These are phyloP conservation scores for Oleoguttula mirabilis DNA, from an alignment of 495 filamentous ascomycete genomes.

Conservation along the genomic window DNA sequence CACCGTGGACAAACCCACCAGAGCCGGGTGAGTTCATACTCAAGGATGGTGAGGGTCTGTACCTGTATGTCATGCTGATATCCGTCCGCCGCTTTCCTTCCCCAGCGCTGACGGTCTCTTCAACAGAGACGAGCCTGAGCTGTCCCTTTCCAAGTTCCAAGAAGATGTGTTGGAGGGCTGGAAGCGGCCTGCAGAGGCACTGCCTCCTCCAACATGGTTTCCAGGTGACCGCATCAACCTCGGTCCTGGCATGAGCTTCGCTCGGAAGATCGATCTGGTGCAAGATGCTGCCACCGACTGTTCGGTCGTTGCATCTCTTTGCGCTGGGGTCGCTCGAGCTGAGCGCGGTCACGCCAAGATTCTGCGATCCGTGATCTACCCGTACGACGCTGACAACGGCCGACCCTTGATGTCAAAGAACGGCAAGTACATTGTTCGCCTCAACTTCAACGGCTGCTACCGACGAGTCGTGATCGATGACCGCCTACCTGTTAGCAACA, in stretches of 20 bases:
- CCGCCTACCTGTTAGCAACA: conserved; percentile 68
- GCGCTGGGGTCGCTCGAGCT: conserved; percentile 58
- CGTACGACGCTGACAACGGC: conserved; percentile 46
- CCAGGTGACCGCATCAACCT: conserved; percentile 16
- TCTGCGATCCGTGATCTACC: conserved; percentile 58
- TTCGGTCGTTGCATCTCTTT: conserved; percentile 92
- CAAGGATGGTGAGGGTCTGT: conserved; percentile 31
- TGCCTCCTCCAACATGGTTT: conserved; percentile 27
- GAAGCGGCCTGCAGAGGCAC: conserved; percentile 58
- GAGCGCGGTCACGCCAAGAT: conserved; percentile 50
- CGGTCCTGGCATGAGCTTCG: conserved; percentile 42
- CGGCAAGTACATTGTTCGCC: conserved; percentile 82
- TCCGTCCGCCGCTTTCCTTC: neutral
- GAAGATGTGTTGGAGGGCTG: conserved; percentile 62
- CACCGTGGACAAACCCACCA: conserved; percentile 62
- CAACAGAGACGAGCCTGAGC: conserved; percentile 52
- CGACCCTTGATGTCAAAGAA: conserved; percentile 52
- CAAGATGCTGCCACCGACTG: conserved; percentile 93
- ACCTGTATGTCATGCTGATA: conserved; percentile 39
- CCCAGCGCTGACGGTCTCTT: conserved; percentile 10
- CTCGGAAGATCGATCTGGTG: conserved; percentile 58
- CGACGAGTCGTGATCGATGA: conserved; percentile 85
- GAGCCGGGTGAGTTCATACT: conserved; percentile 40
- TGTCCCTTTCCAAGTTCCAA: conserved; percentile 61
- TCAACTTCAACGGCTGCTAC: conserved; percentile 91